Evolutionary conservation across 805 yeast species (phyloP).

Genomic region (Wickerhamomyces tratensis): DNA sequence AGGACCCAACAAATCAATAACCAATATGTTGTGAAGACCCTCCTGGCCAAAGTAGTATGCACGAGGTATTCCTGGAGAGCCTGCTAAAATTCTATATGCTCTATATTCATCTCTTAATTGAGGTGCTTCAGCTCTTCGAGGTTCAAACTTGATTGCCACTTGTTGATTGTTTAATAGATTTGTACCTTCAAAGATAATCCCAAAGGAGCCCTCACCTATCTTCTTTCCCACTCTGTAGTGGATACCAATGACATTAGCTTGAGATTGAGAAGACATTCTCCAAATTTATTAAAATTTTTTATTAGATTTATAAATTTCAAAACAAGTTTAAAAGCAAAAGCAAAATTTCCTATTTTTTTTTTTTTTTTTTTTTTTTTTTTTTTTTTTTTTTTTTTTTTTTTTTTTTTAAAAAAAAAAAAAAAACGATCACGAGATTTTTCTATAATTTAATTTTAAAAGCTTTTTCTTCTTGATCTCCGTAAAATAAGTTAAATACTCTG

Average conservation of each 20-base stretch:
- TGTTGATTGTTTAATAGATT: slow-evolving; percentile 85
- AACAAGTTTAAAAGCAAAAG: no score
- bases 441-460: no score
- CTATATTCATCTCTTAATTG: slow-evolving; percentile 94
- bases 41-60: slow-evolving; percentile 99
- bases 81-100: slow-evolving; percentile 82
- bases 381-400: no score
- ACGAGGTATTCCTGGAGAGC: slow-evolving; percentile 79
- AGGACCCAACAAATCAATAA: slow-evolving; percentile 92
- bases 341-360: no score
- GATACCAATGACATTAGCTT: slow-evolving; percentile 58
- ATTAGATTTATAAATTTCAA: no score
- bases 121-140: slow-evolving; percentile 94
- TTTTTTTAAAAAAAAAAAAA: no score
- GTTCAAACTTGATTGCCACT: slow-evolving; percentile 96
- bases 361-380: no score
- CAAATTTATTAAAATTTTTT: no score
- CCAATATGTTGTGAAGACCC: slow-evolving; percentile 90
- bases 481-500: not conserved
- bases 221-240: slow-evolving; percentile 96
- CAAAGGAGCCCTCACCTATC: slow-evolving; percentile 98
- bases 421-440: no score
- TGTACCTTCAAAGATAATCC: slow-evolving; percentile 93
- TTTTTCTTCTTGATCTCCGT: no score
- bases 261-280: not conserved